Conservation (phyloP, 352 stramenopile genomes). For the Albugo candida region DNA sequence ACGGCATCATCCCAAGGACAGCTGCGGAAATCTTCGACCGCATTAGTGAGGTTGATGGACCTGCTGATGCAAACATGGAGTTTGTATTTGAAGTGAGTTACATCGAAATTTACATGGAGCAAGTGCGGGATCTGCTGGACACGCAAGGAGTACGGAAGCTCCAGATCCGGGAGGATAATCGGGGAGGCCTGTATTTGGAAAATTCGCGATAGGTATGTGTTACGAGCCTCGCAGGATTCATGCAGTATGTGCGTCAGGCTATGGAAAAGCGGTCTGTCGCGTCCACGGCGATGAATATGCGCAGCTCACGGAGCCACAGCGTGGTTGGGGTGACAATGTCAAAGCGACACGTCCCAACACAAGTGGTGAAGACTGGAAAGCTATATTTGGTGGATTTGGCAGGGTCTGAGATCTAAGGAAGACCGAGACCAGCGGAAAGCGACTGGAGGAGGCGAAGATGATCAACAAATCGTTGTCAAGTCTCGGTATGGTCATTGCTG, state of each 20-base stretch:
- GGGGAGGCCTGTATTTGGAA: slow-evolving; percentile 90
- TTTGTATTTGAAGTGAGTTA: slow-evolving; percentile 94
- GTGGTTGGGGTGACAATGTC: slow-evolving; percentile 95
- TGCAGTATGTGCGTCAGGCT: slow-evolving; percentile 77
- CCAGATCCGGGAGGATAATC: slow-evolving; percentile 86
- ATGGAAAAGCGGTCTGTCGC: slow-evolving; percentile 87
- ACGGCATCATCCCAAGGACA: no score
- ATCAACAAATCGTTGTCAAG: slow-evolving; percentile 87
- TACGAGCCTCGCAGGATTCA: slow-evolving; percentile 75
- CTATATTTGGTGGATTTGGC: slow-evolving; percentile 92
- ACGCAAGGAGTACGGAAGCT: slow-evolving; percentile 76
- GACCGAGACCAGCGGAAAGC: slow-evolving; percentile 86
- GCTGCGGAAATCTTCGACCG: slow-evolving; percentile 21
- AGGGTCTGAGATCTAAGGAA: slow-evolving; percentile 85
- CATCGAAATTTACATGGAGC: slow-evolving; percentile 98
- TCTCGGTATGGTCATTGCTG: slow-evolving; percentile 87
- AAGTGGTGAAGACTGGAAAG: slow-evolving; percentile 62
- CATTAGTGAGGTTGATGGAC: no score
- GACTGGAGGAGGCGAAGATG: slow-evolving; percentile 87
- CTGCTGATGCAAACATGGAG: slow-evolving; percentile 35
- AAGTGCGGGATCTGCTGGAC: slow-evolving; percentile 93
- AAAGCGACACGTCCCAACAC: slow-evolving; percentile 31
- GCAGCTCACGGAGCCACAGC: slow-evolving; percentile 88
- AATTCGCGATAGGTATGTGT: slow-evolving; percentile 77
- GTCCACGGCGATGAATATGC: slow-evolving; percentile 91